Conservation (phyloP, 176 grass and related monocot genomes). For the Zea mays region Zm-B73-REFERENCE-NAM-5.0 NC_050103.1:73028001-73028500, state of each 20-base stretch:
- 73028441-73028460: conserved; percentile 63
- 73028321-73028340: background rate
- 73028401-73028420: conserved; percentile 74
- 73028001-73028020: conserved; percentile 97
- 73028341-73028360: too few relatives aligned
- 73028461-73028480: background rate
- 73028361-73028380: conserved; percentile 63
- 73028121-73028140: conserved; percentile 76
- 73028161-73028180: conserved; percentile 86
- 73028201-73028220: conserved; percentile 57
- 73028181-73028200: conserved; percentile 74
- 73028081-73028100: background rate
- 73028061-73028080: conserved; percentile 2
- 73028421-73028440: conserved; percentile 76
- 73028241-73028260: too few relatives aligned
- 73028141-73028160: conserved; percentile 90
- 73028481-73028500: background rate
- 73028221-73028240: background rate
- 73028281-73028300: too few relatives aligned
- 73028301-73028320: background rate
- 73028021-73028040: conserved; percentile 76
- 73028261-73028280: too few relatives aligned
- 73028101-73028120: conserved; percentile 67
- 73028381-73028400: conserved; percentile 66
- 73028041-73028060: background rate